Conservation (phyloP, 352 stramenopile genomes). For the Globisporangium irregulare region DNA sequence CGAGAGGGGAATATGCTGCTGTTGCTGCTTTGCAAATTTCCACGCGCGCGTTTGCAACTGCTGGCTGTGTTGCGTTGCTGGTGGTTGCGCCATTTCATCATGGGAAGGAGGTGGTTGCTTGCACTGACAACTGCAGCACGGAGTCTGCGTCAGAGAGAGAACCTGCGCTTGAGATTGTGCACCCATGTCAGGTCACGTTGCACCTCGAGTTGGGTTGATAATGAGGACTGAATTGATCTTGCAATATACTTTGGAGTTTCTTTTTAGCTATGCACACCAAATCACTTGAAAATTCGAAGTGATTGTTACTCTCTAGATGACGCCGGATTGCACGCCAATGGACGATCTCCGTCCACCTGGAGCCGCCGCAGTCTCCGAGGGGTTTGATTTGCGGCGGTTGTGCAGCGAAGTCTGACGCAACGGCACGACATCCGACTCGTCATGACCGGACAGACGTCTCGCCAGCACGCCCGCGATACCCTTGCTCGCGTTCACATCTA, state of each 20-base stretch:
- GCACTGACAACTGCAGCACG: no score
- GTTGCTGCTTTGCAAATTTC: neutral
- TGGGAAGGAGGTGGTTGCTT: neutral
- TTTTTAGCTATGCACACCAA: neutral
- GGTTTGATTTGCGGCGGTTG: neutral
- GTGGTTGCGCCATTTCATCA: neutral
- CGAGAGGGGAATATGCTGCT: neutral
- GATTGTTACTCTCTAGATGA: neutral
- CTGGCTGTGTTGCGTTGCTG: neutral
- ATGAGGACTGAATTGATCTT: no score
- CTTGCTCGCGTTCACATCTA: constrained; percentile 9
- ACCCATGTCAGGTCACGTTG: neutral
- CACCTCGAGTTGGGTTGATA: neutral
- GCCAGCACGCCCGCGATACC: constrained; percentile 2
- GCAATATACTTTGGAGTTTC: no score
- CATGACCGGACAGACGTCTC: constrained; percentile 1
- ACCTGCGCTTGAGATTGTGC: neutral
- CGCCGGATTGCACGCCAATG: constrained; percentile 1
- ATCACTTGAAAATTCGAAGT: neutral
- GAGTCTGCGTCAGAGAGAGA: no score
- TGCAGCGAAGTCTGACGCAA: neutral
- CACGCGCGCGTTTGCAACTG: neutral
- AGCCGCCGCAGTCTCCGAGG: neutral
- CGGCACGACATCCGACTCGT: constrained; percentile 9
- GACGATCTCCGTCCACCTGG: neutral